These are phyloP conservation scores for Yamadazyma philogaea DNA, from an alignment of 805 yeast genomes.

Conservation along the genomic window DNA sequence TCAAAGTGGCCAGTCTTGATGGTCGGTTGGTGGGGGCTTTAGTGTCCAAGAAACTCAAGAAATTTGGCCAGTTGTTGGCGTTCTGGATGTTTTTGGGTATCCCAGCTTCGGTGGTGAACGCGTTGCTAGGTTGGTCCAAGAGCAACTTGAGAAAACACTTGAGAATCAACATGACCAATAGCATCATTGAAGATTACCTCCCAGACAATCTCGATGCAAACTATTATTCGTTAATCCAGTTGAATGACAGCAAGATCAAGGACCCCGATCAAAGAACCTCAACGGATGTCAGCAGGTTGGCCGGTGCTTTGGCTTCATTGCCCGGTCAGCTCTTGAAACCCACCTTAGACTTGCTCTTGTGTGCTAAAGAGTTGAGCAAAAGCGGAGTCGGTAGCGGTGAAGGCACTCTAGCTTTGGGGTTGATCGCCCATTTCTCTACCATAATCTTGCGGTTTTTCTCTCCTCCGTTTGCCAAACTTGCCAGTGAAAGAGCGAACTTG, in stretches of 20 bases:
- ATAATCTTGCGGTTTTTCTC: slow-evolving; percentile 68
- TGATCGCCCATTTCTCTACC: slow-evolving; percentile 79
- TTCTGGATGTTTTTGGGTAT: slow-evolving; percentile 83
- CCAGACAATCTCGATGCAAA: slow-evolving; percentile 68
- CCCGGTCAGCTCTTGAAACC: slow-evolving; percentile 87
- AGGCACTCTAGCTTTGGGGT: slow-evolving; percentile 73
- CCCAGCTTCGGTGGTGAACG: slow-evolving; percentile 80
- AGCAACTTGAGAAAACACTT: slow-evolving; percentile 55
- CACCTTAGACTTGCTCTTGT: slow-evolving; percentile 68
- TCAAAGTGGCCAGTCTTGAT: slow-evolving; percentile 82
- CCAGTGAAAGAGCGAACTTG: slow-evolving; percentile 69
- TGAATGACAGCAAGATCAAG: slow-evolving; percentile 47
- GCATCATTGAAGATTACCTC: slow-evolving; percentile 66
- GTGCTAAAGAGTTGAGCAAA: slow-evolving; percentile 72
- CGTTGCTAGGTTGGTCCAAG: slow-evolving; percentile 61
- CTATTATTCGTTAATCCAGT: slow-evolving; percentile 68
- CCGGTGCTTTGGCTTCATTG: slow-evolving; percentile 65
- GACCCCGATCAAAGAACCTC: slow-evolving; percentile 86
- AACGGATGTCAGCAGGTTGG: slow-evolving; percentile 71
- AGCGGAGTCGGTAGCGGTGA: slow-evolving; percentile 70
- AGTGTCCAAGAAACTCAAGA: slow-evolving; percentile 63
- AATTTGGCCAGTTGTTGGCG: slow-evolving; percentile 58
- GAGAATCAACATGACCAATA: slow-evolving; percentile 61
- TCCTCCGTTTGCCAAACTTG: slow-evolving; percentile 84
- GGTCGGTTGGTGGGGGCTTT: slow-evolving; percentile 81